phyloP scores from a whole-genome alignment of 2,329 filamentous ascomycete species.

The Alternaria infectoria region DNA sequence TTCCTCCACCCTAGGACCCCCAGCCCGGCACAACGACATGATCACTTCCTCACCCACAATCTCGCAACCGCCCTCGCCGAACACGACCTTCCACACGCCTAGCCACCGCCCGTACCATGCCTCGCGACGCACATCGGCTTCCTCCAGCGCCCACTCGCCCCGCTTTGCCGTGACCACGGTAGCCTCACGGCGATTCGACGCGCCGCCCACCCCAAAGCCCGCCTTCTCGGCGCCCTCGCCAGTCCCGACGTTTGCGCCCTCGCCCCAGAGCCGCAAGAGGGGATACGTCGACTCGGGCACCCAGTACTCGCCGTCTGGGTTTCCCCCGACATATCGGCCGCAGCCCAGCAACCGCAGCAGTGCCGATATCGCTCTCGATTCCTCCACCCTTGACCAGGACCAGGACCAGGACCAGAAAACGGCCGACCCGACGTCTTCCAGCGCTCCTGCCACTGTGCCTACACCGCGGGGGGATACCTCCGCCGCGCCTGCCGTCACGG shows the following conservation, averaged over 20 bases:
- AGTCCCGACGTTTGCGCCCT: slow-evolving; percentile 26
- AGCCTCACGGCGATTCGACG: slow-evolving; percentile 37
- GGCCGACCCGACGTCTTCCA: slow-evolving; percentile 10
- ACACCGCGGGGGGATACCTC: slow-evolving; percentile 40
- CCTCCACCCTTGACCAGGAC: background rate
- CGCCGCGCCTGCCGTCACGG: slow-evolving; percentile 39
- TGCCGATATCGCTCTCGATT: background rate
- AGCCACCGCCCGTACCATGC: slow-evolving; percentile 42
- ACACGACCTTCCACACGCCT: slow-evolving; percentile 42
- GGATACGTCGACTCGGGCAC: slow-evolving; percentile 59
- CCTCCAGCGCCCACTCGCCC: slow-evolving; percentile 39
- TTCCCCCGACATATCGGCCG: slow-evolving; percentile 51
- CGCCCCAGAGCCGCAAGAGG: slow-evolving; percentile 38
- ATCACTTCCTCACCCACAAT: slow-evolving; percentile 47
- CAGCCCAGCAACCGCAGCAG: slow-evolving; percentile 5
- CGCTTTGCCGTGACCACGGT: slow-evolving; percentile 42
- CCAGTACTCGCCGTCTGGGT: slow-evolving; percentile 61
- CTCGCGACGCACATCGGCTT: slow-evolving; percentile 39
- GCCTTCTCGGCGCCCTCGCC: slow-evolving; percentile 32
- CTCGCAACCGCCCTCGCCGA: slow-evolving; percentile 46
- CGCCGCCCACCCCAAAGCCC: slow-evolving; percentile 28
- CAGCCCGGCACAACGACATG: slow-evolving; percentile 31
- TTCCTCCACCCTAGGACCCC: slow-evolving; percentile 9
- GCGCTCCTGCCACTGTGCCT: slow-evolving; percentile 27
- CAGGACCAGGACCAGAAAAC: slow-evolving; percentile 4